Base-by-base conservation (phyloP, 148 eudicot species). In the Diospyros lotus region DNA sequence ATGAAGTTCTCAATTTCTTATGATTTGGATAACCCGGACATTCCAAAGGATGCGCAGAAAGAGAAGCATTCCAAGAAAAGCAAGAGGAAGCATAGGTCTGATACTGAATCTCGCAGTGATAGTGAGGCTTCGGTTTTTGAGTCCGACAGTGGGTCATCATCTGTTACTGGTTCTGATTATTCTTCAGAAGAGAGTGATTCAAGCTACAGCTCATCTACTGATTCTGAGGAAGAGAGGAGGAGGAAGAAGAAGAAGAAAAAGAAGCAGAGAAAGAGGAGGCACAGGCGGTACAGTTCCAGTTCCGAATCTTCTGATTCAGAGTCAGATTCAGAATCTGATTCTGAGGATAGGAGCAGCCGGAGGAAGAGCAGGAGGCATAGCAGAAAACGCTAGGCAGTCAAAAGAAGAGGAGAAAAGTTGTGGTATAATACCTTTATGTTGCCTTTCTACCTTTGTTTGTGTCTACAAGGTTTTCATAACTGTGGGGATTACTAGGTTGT, bases 111-210 rank as follows among this genome's bases (percentile, higher is more conserved):
- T 54, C 86, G 78, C 54, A 85, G 82, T 77, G 91, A 82, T 66
- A 85, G 90, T 54, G 97, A 89, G 74, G 91, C 89, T 70, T 91
- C 97, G 4, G 97, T 87, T 9, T 94, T 89, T 58, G 88, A 86
- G 58, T 87, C 95, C 58, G 93, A 86, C 58, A 86, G 90, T 77
- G 75, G 65, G 54, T 79, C 85, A 1, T 88, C 89, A 1, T 90
- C 93, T 13, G 90, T 64, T 61, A 69, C 86, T 14, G 88, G 88
- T 6, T 89, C 98, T 2, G 96, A 86, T 58, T 82, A 74, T 73
- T 84, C 91, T 28, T 92, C 94, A 0, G 87, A 72, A 59, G 92
- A 82, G 74, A 86, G 91, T 84, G 97, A 76, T 58, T 89, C 93
- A 2, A 89, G 89, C 73, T 73, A 80, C 79, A 92, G 89, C 72